phyloP scores from a whole-genome alignment of 495 filamentous ascomycete genomes.

The Chaetomium cochliodes region DNA sequence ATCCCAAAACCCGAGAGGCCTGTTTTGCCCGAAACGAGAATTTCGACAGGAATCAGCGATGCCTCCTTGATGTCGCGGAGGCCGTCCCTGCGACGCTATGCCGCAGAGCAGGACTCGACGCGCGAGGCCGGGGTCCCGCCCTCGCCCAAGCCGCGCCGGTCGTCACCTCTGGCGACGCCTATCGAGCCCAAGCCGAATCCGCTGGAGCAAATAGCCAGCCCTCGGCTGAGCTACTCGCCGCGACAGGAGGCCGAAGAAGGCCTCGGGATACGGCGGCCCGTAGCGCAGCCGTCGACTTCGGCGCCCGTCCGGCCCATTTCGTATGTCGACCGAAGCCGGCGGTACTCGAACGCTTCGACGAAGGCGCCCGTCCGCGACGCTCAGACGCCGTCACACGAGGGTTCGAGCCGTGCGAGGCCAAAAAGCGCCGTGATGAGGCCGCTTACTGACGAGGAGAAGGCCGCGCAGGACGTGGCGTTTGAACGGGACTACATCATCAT shows the following conservation, averaged over 20 bases:
- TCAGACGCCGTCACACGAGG: conserved; percentile 20
- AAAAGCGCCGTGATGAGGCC: conserved; percentile 37
- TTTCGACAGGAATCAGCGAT: conserved; percentile 34
- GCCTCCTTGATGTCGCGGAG: conserved; percentile 20
- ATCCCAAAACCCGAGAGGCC: conserved; percentile 44
- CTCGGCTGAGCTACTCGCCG: conserved; percentile 34
- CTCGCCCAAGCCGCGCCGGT: conserved; percentile 41
- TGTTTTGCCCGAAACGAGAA: conserved; percentile 30
- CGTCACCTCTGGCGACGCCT: conserved; percentile 42
- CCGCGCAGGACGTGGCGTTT: conserved; percentile 83
- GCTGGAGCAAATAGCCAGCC: conserved; percentile 26
- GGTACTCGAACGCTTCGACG: conserved; percentile 39
- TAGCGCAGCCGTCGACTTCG: conserved; percentile 40
- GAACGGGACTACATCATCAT: conserved; percentile 94
- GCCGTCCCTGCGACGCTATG: conserved; percentile 29
- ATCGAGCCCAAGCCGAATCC: conserved; percentile 38
- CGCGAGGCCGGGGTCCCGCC: conserved; percentile 33
- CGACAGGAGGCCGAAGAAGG: conserved; percentile 43
- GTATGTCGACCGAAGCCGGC: conserved; percentile 38
- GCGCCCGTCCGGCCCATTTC: conserved; percentile 38
- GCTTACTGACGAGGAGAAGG: conserved; percentile 63
- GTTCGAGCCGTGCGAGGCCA: conserved; percentile 12
- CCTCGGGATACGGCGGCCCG: conserved; percentile 46
- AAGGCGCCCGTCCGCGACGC: conserved; percentile 29
- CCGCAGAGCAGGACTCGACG: conserved; percentile 33